Evolutionary conservation across 306 rosid species (phyloP), one percentile per base, ranked within the genome.

Genomic region (Benincasa hispida): DNA sequence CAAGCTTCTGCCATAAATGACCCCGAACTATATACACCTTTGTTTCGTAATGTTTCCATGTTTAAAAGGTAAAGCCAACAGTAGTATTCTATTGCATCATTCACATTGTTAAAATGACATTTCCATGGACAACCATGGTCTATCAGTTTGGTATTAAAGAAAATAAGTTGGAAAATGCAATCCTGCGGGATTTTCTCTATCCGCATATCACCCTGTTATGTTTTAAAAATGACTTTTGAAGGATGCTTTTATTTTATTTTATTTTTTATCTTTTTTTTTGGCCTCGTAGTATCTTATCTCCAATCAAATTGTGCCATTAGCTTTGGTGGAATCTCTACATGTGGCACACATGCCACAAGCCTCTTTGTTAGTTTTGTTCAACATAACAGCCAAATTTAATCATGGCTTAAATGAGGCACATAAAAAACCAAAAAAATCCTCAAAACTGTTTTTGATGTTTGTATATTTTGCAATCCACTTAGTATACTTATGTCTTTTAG

Each of bases 31-130:
- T 83, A 90, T 79, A 88, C 91, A 79, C 91, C 96, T 61, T 86
- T 94, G 73, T 92, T 86, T 78, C 93, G 93, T 77, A 94, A 94
- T 82, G 79, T 89, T 84, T 90, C 97, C 73, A 92, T 87, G 89
- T 94, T 94, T 84, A 92, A 82, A 86, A 91, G 85, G 96, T 89
- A 85, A 74, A 75, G 30, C 67, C 77, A 67, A 76, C 60, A 63
- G 18, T 27, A 27, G 41, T 48, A 48, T 47, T 18, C 25, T 25
- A 47, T 68, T 42, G 76, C 57, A 45, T 24, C 48, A 48, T 27
- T 48, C 56, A 70, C 59, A 1, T 27, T 70, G 24, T 47, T 70
- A 6, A 45, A 42, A 50, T 47, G 9, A 17, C 25, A 48, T 48
- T 27, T 48, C 76, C 41, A 24, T 25, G 58, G 47, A 41, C 76